A percentile compares a stretch with the other conserved stretches of the same genome.
Evolutionary conservation across 805 yeast species (phyloP).

Genomic region (Monosporozyma siamensis): DNA sequence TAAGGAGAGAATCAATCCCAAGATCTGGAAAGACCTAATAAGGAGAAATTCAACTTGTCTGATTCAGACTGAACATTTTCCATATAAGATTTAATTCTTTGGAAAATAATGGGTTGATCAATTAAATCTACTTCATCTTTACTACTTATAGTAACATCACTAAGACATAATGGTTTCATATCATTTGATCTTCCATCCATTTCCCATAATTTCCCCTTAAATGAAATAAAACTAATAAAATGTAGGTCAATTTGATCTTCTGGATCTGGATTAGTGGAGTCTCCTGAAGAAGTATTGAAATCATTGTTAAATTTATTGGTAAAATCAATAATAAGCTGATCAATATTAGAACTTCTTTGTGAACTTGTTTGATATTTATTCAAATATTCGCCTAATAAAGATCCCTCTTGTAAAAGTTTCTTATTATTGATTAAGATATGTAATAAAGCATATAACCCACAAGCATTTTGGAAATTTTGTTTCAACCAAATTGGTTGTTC

Average conservation of each 20-base stretch:
- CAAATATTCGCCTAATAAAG: conserved; percentile 16
- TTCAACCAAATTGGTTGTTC: conserved; percentile 55
- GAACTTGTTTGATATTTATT: conserved; percentile 27
- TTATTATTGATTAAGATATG: conserved; percentile 44
- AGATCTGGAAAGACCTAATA: conserved; percentile 58
- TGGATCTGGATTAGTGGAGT: conserved; percentile 58
- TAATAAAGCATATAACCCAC: conserved; percentile 84
- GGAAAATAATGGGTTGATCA: conserved; percentile 40
- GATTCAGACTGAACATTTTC: conserved; percentile 44
- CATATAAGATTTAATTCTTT: conserved; percentile 60
- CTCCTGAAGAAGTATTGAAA: conserved; percentile 37
- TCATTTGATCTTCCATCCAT: conserved; percentile 70
- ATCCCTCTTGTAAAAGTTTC: conserved; percentile 17
- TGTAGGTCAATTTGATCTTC: conserved; percentile 50
- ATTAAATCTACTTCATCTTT: conserved; percentile 38
- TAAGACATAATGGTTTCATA: conserved; percentile 61
- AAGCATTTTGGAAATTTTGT: conserved; percentile 80
- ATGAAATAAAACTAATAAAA: conserved; percentile 63
- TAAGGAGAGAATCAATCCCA: conserved; percentile 4
- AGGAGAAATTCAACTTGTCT: conserved; percentile 56
- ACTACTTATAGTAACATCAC: conserved; percentile 17
- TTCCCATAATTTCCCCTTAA: conserved; percentile 58
- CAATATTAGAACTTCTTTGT: background rate
- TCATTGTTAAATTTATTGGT: conserved; percentile 16
- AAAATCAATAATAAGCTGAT: conserved; percentile 17